A percentile compares a stretch with the other conserved stretches of the same genome.
These are phyloP conservation scores for Beta corolliflora DNA, from an alignment of 179 eudicot species.

Conservation along the genomic window DNA sequence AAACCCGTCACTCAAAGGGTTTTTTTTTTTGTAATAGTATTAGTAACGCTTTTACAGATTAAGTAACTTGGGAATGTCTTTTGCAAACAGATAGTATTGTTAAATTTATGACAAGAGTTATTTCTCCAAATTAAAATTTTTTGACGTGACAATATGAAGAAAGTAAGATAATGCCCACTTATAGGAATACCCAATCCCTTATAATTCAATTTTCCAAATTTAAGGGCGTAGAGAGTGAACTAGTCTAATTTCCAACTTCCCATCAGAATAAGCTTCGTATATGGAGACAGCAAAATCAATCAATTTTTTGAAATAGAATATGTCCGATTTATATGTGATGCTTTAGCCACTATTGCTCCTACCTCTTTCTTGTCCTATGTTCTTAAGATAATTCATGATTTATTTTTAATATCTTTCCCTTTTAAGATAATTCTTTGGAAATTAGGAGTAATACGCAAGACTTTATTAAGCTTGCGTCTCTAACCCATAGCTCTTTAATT, in stretches of 20 bases:
- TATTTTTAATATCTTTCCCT: not conserved
- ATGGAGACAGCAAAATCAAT: conserved; percentile 13
- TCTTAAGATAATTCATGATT: not conserved
- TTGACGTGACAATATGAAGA: conserved; percentile 10
- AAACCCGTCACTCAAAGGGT: too few species aligned
- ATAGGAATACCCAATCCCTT: not conserved
- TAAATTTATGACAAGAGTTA: not conserved
- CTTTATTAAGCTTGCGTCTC: too few species aligned
- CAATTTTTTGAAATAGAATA: conserved; percentile 4
- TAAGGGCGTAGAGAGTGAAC: not conserved
- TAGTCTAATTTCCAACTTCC: not conserved
- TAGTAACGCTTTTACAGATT: not conserved
- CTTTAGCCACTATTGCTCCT: conserved; percentile 17
- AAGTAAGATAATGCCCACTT: conserved; percentile 1
- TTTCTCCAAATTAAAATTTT: not conserved
- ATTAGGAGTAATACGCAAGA: not conserved
- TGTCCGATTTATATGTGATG: not conserved
- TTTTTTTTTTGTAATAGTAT: not conserved
- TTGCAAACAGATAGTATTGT: not conserved
- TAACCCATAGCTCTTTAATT: too few species aligned
- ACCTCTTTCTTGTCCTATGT: conserved; percentile 12
- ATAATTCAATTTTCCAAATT: conserved; percentile 4
- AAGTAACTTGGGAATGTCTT: not conserved
- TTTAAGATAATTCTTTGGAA: not conserved
- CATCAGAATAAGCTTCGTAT: conserved; percentile 7